Evolutionary conservation across 2,329 filamentous ascomycete species (phyloP), one percentile per base, ranked within the genome.

Genomic region (Cadophora malorum): DNA sequence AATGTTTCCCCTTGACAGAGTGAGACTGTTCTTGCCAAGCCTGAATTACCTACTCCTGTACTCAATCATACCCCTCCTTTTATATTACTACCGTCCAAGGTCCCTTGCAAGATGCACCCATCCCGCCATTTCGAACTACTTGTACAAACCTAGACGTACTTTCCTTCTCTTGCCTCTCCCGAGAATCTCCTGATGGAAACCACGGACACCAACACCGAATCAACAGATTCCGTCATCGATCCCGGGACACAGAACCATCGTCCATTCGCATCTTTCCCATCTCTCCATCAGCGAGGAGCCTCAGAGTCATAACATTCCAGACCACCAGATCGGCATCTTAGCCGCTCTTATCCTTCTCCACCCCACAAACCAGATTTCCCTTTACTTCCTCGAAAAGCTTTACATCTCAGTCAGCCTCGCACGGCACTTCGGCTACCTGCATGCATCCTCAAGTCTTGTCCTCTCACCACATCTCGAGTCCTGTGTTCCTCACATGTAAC

Each of bases 391-490:
- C 9, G 2, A 4, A n/a, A 45, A 45, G 19, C 45, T 14, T 9
- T n/a, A 19, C 33, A 61, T 61, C 38, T 47, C 38, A 61, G 38
- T 61, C 58, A 61, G 58, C 58, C 58, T 61, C 58, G 47, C 23
- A 61, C 41, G 58, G 38, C 58, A 61, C 58, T 47, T 61, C 38
- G 38, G 58, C 58, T 61, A 16, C 41, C 41, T 45, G 58, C 58
- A 31, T 61, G 23, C 21, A 60, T 28, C 38, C n/a, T 25, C 56
- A 35, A 23, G 35, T 45, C 33, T 25, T 25, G 41, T 45, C 41
- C 16, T 45, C 16, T 45, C 41, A 16, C 16, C 8, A 16, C 14
- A 31, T 31, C 50, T 38, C 31, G 9, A 21, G 19, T 41, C 55
- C 55, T 47, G 10, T 31, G n/a, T 23, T 47, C 21, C 56, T 8